These are phyloP conservation scores for Sequoiadendron giganteum DNA, from an alignment of 75 land plant species.

Conservation along the genomic window DNA sequence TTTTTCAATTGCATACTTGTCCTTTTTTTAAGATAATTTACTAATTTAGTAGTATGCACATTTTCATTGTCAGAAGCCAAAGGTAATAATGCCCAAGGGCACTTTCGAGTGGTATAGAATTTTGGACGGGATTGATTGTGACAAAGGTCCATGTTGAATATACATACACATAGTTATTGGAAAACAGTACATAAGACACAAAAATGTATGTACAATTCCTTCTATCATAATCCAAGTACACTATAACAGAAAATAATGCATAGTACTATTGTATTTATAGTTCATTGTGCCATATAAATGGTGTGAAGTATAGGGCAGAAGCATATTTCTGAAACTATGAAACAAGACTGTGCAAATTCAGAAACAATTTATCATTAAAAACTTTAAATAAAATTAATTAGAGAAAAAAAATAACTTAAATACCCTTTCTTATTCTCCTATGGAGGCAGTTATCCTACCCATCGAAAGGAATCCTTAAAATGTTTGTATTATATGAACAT, in stretches of 20 bases:
- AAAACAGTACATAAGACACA: not conserved
- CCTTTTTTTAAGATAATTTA: too few relatives aligned
- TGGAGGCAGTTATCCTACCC: not conserved
- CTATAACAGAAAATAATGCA: not conserved
- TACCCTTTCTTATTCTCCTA: not conserved
- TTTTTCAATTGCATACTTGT: not conserved
- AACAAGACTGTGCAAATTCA: not conserved
- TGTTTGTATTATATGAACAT: not conserved
- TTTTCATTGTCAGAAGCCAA: not conserved
- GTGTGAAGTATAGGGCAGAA: too few relatives aligned
- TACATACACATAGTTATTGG: not conserved
- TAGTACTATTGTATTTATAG: too few relatives aligned
- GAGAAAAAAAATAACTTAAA: too few relatives aligned
- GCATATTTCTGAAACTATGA: not conserved
- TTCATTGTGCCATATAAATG: not conserved
- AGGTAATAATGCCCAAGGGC: not conserved
- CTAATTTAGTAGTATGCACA: not conserved
- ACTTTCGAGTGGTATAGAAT: not conserved
- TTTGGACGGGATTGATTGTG: not conserved
- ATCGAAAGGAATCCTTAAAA: not conserved
- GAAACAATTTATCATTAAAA: not conserved
- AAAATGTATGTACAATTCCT: not conserved
- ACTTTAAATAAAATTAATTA: not conserved
- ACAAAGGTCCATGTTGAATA: not conserved
- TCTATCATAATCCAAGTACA: not conserved